A percentile compares a stretch with the other conserved stretches of the same genome.
Evolutionary conservation across 2,329 filamentous ascomycete genomes (phyloP).

Genomic region (Colletotrichum sp.): DNA sequence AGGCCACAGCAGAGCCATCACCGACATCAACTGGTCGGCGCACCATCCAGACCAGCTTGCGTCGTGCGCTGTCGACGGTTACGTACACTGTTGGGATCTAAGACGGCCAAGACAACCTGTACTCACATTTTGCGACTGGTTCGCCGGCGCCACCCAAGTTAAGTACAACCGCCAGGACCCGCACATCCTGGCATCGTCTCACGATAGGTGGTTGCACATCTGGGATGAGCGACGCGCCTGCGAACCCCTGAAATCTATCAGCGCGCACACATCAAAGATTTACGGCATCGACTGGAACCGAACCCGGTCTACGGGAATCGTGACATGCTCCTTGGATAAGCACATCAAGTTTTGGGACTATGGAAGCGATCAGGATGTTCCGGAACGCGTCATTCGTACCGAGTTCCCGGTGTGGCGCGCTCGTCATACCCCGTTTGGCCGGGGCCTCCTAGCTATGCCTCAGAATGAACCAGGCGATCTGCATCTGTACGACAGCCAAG

Average conservation of each 20-base stretch:
- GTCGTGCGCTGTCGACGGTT: conserved; percentile 92
- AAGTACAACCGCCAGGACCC: conserved; percentile 91
- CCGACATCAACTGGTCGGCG: conserved; percentile 94
- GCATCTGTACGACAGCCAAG: conserved; percentile 79
- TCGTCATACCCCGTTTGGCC: conserved; percentile 88
- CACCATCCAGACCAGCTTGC: conserved; percentile 89
- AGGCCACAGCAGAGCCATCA: conserved; percentile 84
- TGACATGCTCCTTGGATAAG: conserved; percentile 89
- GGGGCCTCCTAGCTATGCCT: conserved; percentile 87
- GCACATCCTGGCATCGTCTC: conserved; percentile 88
- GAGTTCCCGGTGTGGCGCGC: conserved; percentile 91
- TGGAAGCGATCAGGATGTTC: conserved; percentile 61
- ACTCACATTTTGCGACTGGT: conserved; percentile 89
- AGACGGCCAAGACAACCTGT: conserved; percentile 75
- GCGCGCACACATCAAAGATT: conserved; percentile 90
- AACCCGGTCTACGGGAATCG: conserved; percentile 71
- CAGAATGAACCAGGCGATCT: conserved; percentile 86
- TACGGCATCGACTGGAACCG: conserved; percentile 97
- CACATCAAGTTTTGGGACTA: conserved; percentile 96
- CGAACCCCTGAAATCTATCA: conserved; percentile 80
- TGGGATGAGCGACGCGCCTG: conserved; percentile 88
- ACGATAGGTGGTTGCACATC: conserved; percentile 85
- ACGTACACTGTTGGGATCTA: conserved; percentile 92
- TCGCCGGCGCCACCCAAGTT: conserved; percentile 91
- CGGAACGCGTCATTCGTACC: conserved; percentile 80